Conservation (phyloP, 1,284 basidiomycete genomes). For the Ceratobasidium sp. region DNA sequence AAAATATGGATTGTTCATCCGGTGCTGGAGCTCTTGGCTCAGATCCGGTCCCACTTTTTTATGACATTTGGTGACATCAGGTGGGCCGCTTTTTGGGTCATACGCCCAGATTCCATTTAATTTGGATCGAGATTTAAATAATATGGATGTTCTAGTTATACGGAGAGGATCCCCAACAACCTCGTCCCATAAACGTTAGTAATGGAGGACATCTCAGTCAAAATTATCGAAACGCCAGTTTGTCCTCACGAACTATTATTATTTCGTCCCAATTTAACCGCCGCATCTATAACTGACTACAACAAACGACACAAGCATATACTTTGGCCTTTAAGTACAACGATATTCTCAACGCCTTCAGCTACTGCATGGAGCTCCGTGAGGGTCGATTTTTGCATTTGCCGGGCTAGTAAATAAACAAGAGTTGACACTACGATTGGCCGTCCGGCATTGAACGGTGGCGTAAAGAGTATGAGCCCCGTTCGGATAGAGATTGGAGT, state of each 20-base stretch:
- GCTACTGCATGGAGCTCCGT: slow-evolving; percentile 38
- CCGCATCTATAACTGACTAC: slow-evolving; percentile 1
- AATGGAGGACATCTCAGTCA: too few relatives aligned
- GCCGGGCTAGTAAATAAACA: slow-evolving; percentile 33
- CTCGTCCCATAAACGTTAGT: too few relatives aligned
- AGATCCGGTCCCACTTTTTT: too few relatives aligned
- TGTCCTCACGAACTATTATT: background rate
- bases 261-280: background rate
- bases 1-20: too few relatives aligned
- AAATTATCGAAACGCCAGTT: background rate
- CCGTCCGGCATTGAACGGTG: slow-evolving; percentile 32
- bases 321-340: background rate
- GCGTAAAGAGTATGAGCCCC: slow-evolving; percentile 20
- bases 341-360: slow-evolving; percentile 2
- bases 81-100: too few relatives aligned
- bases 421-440: slow-evolving; percentile 34
- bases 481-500: slow-evolving; percentile 12
- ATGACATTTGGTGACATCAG: too few relatives aligned
- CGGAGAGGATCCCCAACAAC: too few relatives aligned
- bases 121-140: too few relatives aligned
- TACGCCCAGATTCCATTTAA: too few relatives aligned
- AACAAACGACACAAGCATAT: background rate
- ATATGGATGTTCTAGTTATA: background rate
- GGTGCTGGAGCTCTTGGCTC: too few relatives aligned
- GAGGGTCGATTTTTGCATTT: slow-evolving; percentile 29